These are phyloP conservation scores for Penicillium sp. DNA, from an alignment of 2,329 filamentous ascomycete genomes.

Conservation along the genomic window DNA sequence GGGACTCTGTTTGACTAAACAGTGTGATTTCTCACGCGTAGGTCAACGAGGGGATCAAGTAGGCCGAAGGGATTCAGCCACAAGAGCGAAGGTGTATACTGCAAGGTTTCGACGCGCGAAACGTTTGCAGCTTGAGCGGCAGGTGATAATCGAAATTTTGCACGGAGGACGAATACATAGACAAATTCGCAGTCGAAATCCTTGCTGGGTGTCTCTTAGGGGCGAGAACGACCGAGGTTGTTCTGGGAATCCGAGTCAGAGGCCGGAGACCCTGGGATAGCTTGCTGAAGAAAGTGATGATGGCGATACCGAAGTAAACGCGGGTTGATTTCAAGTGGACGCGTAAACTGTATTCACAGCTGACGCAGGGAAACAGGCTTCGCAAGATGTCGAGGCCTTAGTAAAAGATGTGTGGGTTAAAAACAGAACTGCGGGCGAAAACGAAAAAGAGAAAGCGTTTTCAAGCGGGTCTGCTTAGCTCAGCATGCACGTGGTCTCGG, in stretches of 20 bases:
- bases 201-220: conserved; percentile 40
- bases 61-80: conserved; percentile 66
- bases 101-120: conserved; percentile 94
- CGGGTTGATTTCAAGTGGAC: background rate
- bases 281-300: conserved; percentile 18
- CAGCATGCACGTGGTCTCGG: conserved; percentile 25
- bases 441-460: conserved; percentile 18
- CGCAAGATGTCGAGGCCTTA: conserved; percentile 14
- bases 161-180: conserved; percentile 99
- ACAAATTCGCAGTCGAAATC: conserved; percentile 56
- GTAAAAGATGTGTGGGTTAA: conserved; percentile 20
- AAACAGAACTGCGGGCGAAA: conserved; percentile 18
- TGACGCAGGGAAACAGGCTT: conserved; percentile 18
- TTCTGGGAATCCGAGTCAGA: conserved; percentile 29
- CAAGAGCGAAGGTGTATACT: conserved; percentile 85
- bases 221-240: conserved; percentile 35
- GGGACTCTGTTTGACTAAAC: conserved; percentile 10
- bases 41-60: conserved; percentile 28
- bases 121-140: conserved; percentile 94
- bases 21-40: conserved; percentile 38
- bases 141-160: conserved; percentile 91
- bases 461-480: conserved; percentile 27
- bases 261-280: conserved; percentile 19
- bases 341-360: conserved; percentile 21
- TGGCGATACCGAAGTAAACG: conserved; percentile 21